Evolutionary conservation across 2,329 filamentous ascomycete species (phyloP), one percentile per base, ranked within the genome.

Genomic region (Aspergillus amoenus): DNA sequence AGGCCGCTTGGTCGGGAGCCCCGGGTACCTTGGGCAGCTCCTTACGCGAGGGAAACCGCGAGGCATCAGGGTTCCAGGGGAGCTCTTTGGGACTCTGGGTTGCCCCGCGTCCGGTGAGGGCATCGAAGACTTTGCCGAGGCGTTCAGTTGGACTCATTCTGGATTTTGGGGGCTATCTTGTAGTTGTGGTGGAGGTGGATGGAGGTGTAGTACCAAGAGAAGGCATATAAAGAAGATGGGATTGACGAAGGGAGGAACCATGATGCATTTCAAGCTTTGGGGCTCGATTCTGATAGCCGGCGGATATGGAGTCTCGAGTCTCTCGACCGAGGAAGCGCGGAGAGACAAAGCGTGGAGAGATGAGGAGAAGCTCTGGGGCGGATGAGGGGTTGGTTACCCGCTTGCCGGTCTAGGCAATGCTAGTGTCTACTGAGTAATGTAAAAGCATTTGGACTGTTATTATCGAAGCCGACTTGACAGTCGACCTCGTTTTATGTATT

Each of bases 1-100:
- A 86, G 17, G 83, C 82, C 17, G 83, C 82, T 27, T 77, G 81
- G 17, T 80, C 73, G 0, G 83, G 84, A 2, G 82, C 82, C 34
- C 79, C 79, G 1, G 78, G 70, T 39, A 85, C 76, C 18, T 70
- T 64, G 18, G 82, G 82, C 4, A 86, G 73, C 50, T 85, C 79
- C 52, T 80, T 79, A 13, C 81, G 73, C 1, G 76, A 77, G 0
- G 83, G 83, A 51, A 86, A 84, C 15, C 69, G 77, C 15, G 77
- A 78, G 40, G 71, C 76, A 55, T 84, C 72, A 2, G 83, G 83
- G 63, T 85, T 76, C 78, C 80, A 84, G 3, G 82, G 82, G 21
- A 84, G 58, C 24, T 70, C 62, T 27, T 67, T 56, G 3, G 73
- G 64, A 27, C 55, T 56, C 51, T 74, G 71, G 5, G 57, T 21